Evolutionary conservation across 768 basidiomycete genomes (phyloP), one percentile per base, ranked within the genome.

Genomic region (Kwoniella dejecticola): DNA sequence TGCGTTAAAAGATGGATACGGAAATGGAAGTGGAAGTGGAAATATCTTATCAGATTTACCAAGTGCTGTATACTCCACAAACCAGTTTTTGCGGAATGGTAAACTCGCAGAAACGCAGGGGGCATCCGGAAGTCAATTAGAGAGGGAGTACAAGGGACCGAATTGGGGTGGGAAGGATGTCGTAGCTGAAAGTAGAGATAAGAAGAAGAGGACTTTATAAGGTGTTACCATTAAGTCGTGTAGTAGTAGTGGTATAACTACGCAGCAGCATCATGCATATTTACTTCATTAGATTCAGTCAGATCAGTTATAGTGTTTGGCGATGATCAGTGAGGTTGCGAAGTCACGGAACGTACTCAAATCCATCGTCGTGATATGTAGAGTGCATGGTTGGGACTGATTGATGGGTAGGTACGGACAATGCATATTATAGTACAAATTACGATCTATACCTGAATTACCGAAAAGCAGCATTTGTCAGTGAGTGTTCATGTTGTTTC

Each of bases 131-230:
- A 38, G 46, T 27, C 17, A 38, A 21, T 31, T 26, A 4, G 60
- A 62, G 27, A 3, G 3, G 33, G 19, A 31, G 21, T 62, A 17
- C 23, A 33, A 31, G 26, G 60, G 60, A 2, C n/a, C 47, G 2
- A 53, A 45, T n/a, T 62, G 60, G 60, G 60, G 60, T n/a, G 60
- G 60, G 5, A 54, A 53, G 21, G 60, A 62, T 4, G 60, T 55
- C 19, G 23, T 62, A 19, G 60, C 52, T 5, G 60, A 62, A 46
- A 62, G 60, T 46, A 46, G 58, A 17, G 49, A 40, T 50, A 31
- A 31, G 27, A 54, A 31, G 27, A 54, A 49, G 41, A 52, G 59
- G 41, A 60, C 13, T n/a, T 26, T 60, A 23, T 62, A 21, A 29
- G 19, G 7, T 11, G 11, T 42, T 42, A 27, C 29, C 12, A 7